phyloP scores from a whole-genome alignment of 345 rosid genomes.

The Eucalyptus erythrocorys region DNA sequence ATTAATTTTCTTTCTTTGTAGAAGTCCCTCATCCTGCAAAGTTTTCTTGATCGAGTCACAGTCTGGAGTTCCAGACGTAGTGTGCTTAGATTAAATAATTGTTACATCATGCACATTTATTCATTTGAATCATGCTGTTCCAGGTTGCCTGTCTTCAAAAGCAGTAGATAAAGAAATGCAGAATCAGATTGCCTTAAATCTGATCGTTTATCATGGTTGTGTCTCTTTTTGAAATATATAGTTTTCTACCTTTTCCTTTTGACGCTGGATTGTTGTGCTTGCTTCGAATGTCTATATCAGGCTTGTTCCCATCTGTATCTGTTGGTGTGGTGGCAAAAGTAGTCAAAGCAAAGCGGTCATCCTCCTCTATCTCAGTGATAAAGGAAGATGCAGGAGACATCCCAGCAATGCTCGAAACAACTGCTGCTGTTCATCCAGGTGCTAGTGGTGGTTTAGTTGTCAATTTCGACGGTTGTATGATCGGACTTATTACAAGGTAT shows the following conservation, averaged over 20 bases:
- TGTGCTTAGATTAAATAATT: not conserved
- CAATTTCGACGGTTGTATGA: conserved; percentile 65
- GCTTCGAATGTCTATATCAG: conserved; percentile 13
- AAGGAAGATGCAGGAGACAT: conserved; percentile 5
- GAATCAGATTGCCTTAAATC: not conserved
- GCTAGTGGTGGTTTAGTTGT: conserved; percentile 93
- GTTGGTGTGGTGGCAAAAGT: conserved; percentile 80
- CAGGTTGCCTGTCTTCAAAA: not conserved
- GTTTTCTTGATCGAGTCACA: not conserved
- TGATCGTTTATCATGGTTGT: not conserved
- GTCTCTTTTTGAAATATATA: not conserved
- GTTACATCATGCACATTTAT: not conserved
- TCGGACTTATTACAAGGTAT: conserved; percentile 96
- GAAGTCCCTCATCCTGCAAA: not conserved
- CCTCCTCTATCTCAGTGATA: conserved; percentile 7
- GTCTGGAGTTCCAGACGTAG: not conserved
- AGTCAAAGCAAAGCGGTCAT: conserved; percentile 37
- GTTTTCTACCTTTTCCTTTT: not conserved
- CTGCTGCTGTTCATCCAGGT: conserved; percentile 95
- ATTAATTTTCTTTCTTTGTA: not conserved
- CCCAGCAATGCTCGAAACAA: conserved; percentile 93
- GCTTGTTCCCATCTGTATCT: conserved; percentile 68
- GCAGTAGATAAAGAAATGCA: not conserved
- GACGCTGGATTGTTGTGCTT: not conserved
- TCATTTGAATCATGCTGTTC: not conserved